A percentile compares a stretch with the other conserved stretches of the same genome.
phyloP scores from a whole-genome alignment of 2,329 filamentous ascomycete genomes.

The Phyllosticta citrichinensis region DNA sequence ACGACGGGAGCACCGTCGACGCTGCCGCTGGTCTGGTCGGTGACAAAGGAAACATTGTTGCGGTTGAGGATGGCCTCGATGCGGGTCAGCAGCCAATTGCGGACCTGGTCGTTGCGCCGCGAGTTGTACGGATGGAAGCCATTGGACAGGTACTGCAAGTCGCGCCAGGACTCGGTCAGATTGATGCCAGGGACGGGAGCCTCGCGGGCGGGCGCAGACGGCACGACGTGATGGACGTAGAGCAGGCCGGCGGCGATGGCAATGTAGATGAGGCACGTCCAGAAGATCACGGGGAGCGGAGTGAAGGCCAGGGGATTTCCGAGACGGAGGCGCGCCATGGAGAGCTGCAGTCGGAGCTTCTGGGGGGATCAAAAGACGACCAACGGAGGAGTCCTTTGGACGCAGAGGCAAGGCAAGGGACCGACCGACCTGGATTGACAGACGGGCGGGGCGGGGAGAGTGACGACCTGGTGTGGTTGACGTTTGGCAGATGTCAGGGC shows the following conservation, averaged over 20 bases:
- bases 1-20: conserved; percentile 34
- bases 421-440: too few relatives aligned
- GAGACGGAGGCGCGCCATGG: conserved; percentile 13
- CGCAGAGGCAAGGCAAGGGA: neutral
- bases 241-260: conserved; percentile 64
- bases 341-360: neutral
- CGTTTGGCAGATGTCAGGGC: too few relatives aligned
- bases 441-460: too few relatives aligned
- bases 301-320: conserved; percentile 58
- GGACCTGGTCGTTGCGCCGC: conserved; percentile 68
- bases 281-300: conserved; percentile 70
- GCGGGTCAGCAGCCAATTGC: conserved; percentile 62
- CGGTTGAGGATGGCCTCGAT: conserved; percentile 58
- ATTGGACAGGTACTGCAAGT: conserved; percentile 65
- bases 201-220: conserved; percentile 28
- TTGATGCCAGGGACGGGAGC: conserved; percentile 55
- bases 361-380: neutral
- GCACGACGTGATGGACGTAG: conserved; percentile 66
- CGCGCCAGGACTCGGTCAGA: conserved; percentile 75
- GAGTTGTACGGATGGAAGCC: conserved; percentile 86
- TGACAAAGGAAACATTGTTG: conserved; percentile 44
- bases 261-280: conserved; percentile 66
- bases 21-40: conserved; percentile 21
- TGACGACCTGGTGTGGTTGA: too few relatives aligned
- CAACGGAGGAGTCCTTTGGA: neutral